Base-by-base conservation (phyloP, 176 grass and related monocot genomes). In the Eleusine coracana region DNA sequence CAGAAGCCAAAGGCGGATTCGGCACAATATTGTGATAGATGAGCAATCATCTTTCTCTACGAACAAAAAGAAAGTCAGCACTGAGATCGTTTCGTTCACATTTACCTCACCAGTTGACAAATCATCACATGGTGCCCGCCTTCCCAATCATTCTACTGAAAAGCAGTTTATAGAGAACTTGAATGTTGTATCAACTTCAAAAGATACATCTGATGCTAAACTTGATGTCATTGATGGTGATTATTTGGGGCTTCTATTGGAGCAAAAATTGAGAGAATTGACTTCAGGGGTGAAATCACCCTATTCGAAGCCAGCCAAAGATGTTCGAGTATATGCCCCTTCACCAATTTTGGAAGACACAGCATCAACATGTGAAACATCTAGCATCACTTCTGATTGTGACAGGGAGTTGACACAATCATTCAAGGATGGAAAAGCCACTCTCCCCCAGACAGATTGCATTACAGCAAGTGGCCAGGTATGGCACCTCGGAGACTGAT, bases 31-130 rank as follows among this genome's bases (percentile, higher is more conserved):
- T 90, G 87, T 99, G 78, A 77, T 90, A 65, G 96, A 94, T 79
- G 87, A 91, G 58, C 89, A 90, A 56, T 79, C 80, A 46, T 80
- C 81, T 81, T 92, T 84, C 79, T 70, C 72, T 12, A 77, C 75
- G 7, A 78, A 82, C 71, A 92, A 89, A 77, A 95, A 76, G 85
- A 93, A 83, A 86, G 68, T 75, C 28, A 80, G 80, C 81, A 90
- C 87, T 71, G 92, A 99, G 44, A 91, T 99, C 78, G 93, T 99
- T 82, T 99, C 93, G 48, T 99, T 99, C 78, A 96, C 93, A 68
- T 94, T 99, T 82, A 99, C 87, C n/a, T 92, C 96, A 55, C 93
- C 96, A 64, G 81, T 93, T 81, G 81, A 89, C 84, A 99, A 92
- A 81, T 73, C 82, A 87, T 75, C 74, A 31, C 44, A 80, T 50